Evolutionary conservation across 2,329 filamentous ascomycete genomes (phyloP), one percentile per base, ranked within the genome.

Genomic region (Pseudopyricularia cyperi): DNA sequence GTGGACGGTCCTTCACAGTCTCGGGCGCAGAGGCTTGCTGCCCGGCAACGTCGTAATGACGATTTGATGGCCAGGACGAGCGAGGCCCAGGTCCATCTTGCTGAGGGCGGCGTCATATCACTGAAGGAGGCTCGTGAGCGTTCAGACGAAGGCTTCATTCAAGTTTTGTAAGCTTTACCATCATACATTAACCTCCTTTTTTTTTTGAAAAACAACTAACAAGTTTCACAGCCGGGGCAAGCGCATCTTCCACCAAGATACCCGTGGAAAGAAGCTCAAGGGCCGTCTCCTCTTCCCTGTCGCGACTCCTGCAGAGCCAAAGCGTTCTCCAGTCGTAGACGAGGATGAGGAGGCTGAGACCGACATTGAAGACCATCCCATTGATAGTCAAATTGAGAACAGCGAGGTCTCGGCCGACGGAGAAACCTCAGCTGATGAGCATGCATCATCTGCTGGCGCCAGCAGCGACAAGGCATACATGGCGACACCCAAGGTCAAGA

Each of bases 271-370:
- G 51, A 85, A 82, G 24, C 80, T 89, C 62, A 83, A 85, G 66
- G 85, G 85, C 14, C 80, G 83, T 33, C 75, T 88, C 8, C 75
- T 90, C 7, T 90, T 88, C 67, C 79, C 81, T 4, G 66, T 69
- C 39, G 62, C 58, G 66, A 35, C 65, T 68, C 46, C 69, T 69
- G 57, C 72, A 72, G 57, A 69, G 62, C 58, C 67, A 61, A 58
- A 66, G 69, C 53, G 63, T 68, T 28, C 61, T 63, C 46, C 30
- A 6, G 60, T 60, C 2, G 62, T 63, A 5, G 65, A 71, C 2
- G 75, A 80, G 50, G 75, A 81, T 51, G 79, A 82, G 51, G 80
- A 86, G 61, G 76, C 76, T 6, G 64, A 67, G 53, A 79, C 79
- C 34, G 74, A 83, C 59, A 71, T 80, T 42, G 79, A 82, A 58